Base-by-base conservation (phyloP, 2,329 filamentous ascomycete species). In the Pleoardoris graminearum region DNA sequence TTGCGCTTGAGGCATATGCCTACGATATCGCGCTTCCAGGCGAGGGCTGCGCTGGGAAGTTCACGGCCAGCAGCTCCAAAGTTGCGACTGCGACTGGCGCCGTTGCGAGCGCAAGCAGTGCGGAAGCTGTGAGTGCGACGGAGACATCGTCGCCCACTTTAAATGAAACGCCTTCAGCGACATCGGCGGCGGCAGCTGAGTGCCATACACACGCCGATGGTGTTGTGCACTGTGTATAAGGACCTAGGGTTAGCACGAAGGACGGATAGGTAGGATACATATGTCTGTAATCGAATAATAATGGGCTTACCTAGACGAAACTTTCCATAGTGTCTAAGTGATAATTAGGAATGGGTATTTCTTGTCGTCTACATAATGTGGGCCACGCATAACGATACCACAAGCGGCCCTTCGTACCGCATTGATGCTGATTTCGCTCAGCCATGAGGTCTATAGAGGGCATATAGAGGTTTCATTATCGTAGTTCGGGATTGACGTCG, bases 1-100 rank as follows among this genome's bases (percentile, higher is more conserved):
- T 90, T 66, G 86, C 87, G 4, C 79, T 87, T 6, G 85, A 88
- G 53, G 84, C 78, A 1, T 89, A 86, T 68, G 85, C 85, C 0
- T 84, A 80, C 57, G 85, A 89, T 54, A 78, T 89, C 61, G 82
- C 82, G 7, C 75, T 83, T 4, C 85, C 85, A 0, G 85, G 85
- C 0, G 77, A 80, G 23, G 86, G 86, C 0, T 89, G 86, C 66
- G 68, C 80, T 0, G 85, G 85, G 3, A 75, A 59, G 7, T 64
- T 56, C 50, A 51, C 54, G 37, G 42, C 60, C 11, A 59, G 61
- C 3, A 50, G 47, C 23, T 54, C 47, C 6, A 22, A 32, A n/a
- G 36, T 25, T 32, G 42, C 35, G 16, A 48, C 32, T 43, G 35
- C 46, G 5, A 44, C 45, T 10, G 51, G 44, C 37, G 33, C 48